Evolutionary conservation across 139 green algal genomes (phyloP), one percentile per base, ranked within the genome.

Genomic region (Chlorella sp.): DNA sequence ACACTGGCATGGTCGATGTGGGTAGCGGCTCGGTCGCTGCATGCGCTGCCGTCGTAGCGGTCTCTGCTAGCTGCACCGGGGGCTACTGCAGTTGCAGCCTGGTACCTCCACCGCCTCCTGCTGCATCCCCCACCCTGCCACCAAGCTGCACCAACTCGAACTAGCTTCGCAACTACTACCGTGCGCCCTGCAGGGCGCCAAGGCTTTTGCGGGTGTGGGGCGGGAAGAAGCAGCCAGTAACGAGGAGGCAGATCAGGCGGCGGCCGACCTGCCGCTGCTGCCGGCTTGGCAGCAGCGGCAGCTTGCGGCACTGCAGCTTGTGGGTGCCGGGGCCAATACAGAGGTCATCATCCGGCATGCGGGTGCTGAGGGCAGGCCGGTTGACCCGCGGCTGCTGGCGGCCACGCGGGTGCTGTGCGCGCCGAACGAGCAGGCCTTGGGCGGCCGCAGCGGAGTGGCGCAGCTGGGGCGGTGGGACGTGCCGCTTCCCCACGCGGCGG

Each of bases 321-420:
- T 8, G 1, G 90, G 87, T 0, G 73, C 84, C 24, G 80, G 6
- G 9, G 89, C 90, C 30, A 82, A 93, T 82, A 82, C 78, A 34
- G 83, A 91, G 76, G 81, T 92, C 7, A 74, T 24, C 3, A 60
- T 80, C 7, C 81, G 70, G 32, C 26, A 60, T 22, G 36, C 56
- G 28, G 14, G 36, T 6, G 81, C 69, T 40, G 43, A 36, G 14
- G 58, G 46, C 19, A 32, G 43, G 0, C 65, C 76, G 51, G 74
- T 92, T 22, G 93, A 96, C 64, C 46, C 87, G 0, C 81, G 93
- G 0, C 80, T 96, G 82, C 64, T 96, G 73, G 91, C 90, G 7
- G 93, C 83, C 1, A 43, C 90, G 2, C 84, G 93, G 1, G 80
- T 93, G 20, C 81, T 95, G 76, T 88, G 89, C 22, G 90, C 91